These are phyloP conservation scores for Cercophora samala DNA, from an alignment of 495 filamentous ascomycete species.

Conservation along the genomic window DNA sequence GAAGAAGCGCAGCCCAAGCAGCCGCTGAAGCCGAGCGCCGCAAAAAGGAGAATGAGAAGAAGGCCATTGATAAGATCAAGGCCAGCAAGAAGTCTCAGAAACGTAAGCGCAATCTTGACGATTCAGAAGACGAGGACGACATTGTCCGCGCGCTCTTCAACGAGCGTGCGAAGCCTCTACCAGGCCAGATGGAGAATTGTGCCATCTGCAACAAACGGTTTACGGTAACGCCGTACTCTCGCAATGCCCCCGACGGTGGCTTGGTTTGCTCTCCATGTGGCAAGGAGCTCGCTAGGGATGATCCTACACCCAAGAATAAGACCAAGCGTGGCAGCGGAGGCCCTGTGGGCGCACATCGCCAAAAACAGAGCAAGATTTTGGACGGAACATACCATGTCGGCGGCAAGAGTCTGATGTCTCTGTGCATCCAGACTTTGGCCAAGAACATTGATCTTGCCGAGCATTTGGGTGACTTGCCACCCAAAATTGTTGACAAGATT, in stretches of 20 bases:
- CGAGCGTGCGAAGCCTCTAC: conserved; percentile 60
- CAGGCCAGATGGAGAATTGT: conserved; percentile 88
- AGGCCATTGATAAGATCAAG: conserved; percentile 71
- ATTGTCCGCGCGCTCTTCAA: conserved; percentile 56
- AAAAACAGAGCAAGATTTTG: conserved; percentile 72
- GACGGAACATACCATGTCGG: conserved; percentile 69
- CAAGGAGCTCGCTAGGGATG: conserved; percentile 64
- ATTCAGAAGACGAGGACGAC: conserved; percentile 50
- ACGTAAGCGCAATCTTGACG: conserved; percentile 52
- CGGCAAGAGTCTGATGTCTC: conserved; percentile 67
- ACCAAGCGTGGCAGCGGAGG: conserved; percentile 39
- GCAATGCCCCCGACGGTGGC: conserved; percentile 75
- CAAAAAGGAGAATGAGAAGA: conserved; percentile 62
- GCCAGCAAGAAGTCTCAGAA: conserved; percentile 73
- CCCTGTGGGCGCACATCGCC: conserved; percentile 55
- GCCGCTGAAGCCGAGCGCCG: conserved; percentile 45
- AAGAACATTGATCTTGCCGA: conserved; percentile 79
- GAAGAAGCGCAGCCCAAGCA: conserved; percentile 32
- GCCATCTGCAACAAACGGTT: conserved; percentile 83
- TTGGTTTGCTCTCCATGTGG: conserved; percentile 82
- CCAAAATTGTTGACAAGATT: conserved; percentile 63
- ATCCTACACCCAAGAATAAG: conserved; percentile 63
- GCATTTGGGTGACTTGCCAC: conserved; percentile 75
- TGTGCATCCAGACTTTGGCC: conserved; percentile 82
- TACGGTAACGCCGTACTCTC: conserved; percentile 87